phyloP scores from a whole-genome alignment of 1,284 basidiomycete genomes.

The Austroboletus niveus region DNA sequence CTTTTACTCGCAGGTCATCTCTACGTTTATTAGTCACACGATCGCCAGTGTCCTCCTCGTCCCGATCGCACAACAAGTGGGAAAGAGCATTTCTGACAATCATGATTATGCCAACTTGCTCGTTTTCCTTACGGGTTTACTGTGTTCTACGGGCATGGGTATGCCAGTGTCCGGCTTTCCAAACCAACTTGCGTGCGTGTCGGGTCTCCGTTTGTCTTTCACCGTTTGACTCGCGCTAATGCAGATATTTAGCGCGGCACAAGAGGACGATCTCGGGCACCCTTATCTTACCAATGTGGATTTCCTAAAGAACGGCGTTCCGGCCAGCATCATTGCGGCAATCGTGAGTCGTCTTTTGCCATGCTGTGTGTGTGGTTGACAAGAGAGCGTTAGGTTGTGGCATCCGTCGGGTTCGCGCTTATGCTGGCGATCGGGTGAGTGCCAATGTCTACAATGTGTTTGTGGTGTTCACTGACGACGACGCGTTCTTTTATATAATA shows the following conservation, averaged over 20 bases:
- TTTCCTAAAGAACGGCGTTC: conserved; percentile 92
- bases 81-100: conserved; percentile 64
- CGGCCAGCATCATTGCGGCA: conserved; percentile 85
- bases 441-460: no score
- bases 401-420: conserved; percentile 21
- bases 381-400: conserved; percentile 15
- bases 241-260: conserved; percentile 64
- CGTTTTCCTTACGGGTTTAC: conserved; percentile 89
- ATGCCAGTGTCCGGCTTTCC: conserved; percentile 98
- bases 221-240: background rate
- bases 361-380: conserved; percentile 2
- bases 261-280: conserved; percentile 94
- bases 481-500: no score
- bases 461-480: no score
- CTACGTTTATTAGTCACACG: conserved; percentile 93
- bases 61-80: conserved; percentile 93
- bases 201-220: background rate
- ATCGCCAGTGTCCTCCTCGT: conserved; percentile 96
- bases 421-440: conserved; percentile 20
- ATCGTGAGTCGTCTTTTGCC: conserved; percentile 50
- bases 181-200: conserved; percentile 90
- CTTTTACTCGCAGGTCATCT: conserved; percentile 54
- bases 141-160: conserved; percentile 97
- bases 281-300: conserved; percentile 83
- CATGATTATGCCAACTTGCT: conserved; percentile 66